Conservation (phyloP, 805 yeast species). For the Candida pseudofarinosa region DNA sequence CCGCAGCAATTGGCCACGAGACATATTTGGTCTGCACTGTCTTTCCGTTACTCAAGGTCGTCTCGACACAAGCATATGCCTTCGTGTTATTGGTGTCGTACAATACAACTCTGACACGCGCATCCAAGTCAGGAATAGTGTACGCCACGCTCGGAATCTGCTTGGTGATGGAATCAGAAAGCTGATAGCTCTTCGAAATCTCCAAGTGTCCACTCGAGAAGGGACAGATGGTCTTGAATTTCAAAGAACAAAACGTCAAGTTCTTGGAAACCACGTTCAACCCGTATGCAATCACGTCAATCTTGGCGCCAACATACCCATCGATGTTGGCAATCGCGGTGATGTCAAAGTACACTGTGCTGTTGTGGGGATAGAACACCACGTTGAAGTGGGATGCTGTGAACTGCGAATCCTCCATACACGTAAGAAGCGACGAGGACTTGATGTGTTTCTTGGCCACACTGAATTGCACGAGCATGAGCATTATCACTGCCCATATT, state of each 20-base stretch:
- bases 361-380: slow-evolving; percentile 61
- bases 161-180: slow-evolving; percentile 39
- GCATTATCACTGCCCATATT: slow-evolving; percentile 1
- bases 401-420: slow-evolving; percentile 86
- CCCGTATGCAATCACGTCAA: slow-evolving; percentile 77
- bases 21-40: slow-evolving; percentile 92
- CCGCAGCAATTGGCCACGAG: slow-evolving; percentile 93
- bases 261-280: slow-evolving; percentile 52
- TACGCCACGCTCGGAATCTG: slow-evolving; percentile 81
- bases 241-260: slow-evolving; percentile 62
- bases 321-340: slow-evolving; percentile 76
- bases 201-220: slow-evolving; percentile 83
- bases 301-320: slow-evolving; percentile 63
- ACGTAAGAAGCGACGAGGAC: slow-evolving; percentile 76
- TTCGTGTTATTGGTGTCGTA: slow-evolving; percentile 42
- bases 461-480: not conserved
- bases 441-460: slow-evolving; percentile 22
- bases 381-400: slow-evolving; percentile 84
- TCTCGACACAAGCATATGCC: slow-evolving; percentile 88
- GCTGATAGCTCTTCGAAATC: slow-evolving; percentile 45
- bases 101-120: slow-evolving; percentile 73
- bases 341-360: slow-evolving; percentile 60
- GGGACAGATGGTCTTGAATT: slow-evolving; percentile 64
- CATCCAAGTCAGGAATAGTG: slow-evolving; percentile 92
- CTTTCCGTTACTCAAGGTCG: slow-evolving; percentile 78